Base-by-base conservation (phyloP, 2,329 filamentous ascomycete genomes). In the Paraphoma sp. region DNA sequence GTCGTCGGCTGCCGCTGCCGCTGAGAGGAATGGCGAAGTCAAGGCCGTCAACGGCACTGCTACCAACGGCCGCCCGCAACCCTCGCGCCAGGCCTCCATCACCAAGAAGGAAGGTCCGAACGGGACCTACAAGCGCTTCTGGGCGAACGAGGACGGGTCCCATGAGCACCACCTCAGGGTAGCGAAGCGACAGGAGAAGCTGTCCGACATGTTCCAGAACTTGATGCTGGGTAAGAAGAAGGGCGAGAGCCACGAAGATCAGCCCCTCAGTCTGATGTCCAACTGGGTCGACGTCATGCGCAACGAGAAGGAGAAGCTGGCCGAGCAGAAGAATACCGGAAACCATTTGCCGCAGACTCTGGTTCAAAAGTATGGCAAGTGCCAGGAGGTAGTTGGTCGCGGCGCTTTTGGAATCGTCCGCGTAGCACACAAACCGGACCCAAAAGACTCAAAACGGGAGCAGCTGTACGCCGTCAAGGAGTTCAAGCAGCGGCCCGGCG, bases 401-500 rank as follows among this genome's bases (percentile, higher is more conserved):
- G 95, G 95, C 59, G 95, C 95, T 42, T 99, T 99, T 77, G 95
- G 95, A 54, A 96, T 99, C 62, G 95, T 99, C 63, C 88, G 95
- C 59, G 97, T 98, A 77, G 97, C 94, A 14, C 95, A 98, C 85
- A 99, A 99, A 80, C 89, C 92, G 59, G 85, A 96, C 58, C 90
- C 92, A 12, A 91, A 89, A 69, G 90, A 92, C 67, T 84, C 83
- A 30, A 88, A 86, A 68, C 82, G 85, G 54, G 95, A 98, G 79
- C 93, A 96, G 80, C 84, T 99, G 9, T 99, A 95, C 72, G 95
- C 95, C 38, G 94, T 99, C 73, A 99, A 99, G 80, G 95, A 99
- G 78, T 99, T 99, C 80, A 92, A 94, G 56, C 90, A 94, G 63
- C 87, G 93, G 47, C 93, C 94, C 1, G 92, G 97, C 69, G 95